Evolutionary conservation across 176 grass and related monocot species (phyloP).

Genomic region (Microstegium vimineum): DNA sequence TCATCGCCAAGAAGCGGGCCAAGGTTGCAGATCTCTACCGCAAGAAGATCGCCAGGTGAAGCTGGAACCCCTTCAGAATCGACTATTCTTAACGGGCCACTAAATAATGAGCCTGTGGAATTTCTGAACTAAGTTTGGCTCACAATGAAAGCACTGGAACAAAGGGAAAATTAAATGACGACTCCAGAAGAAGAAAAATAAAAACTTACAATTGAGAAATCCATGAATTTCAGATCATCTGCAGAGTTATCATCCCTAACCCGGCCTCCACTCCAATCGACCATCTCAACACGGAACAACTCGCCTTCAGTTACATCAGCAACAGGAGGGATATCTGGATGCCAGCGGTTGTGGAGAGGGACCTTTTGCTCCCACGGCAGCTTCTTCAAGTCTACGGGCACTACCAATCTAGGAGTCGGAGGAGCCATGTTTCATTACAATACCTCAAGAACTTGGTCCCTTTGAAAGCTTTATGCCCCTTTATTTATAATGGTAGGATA

Average conservation of each 20-base stretch:
- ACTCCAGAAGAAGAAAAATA: slow-evolving; percentile 4
- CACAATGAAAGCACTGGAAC: not conserved
- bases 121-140: slow-evolving; percentile 8
- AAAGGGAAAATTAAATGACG: not conserved
- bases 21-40: slow-evolving; percentile 83
- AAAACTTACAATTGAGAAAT: slow-evolving; percentile 55
- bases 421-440: slow-evolving; percentile 55
- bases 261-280: slow-evolving; percentile 66
- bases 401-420: slow-evolving; percentile 59
- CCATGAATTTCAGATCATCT: slow-evolving; percentile 69
- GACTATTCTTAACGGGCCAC: slow-evolving; percentile 72
- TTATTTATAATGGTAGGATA: slow-evolving; percentile 10
- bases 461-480: slow-evolving; percentile 2
- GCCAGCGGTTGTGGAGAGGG: slow-evolving; percentile 86
- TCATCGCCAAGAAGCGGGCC: slow-evolving; percentile 80
- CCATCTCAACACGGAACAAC: slow-evolving; percentile 82
- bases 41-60: slow-evolving; percentile 80
- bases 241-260: slow-evolving; percentile 69
- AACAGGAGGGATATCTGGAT: slow-evolving; percentile 75
- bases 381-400: slow-evolving; percentile 78
- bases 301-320: slow-evolving; percentile 82
- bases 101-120: slow-evolving; percentile 79
- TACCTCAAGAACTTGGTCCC: slow-evolving; percentile 4
- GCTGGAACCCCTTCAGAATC: slow-evolving; percentile 75
- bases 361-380: slow-evolving; percentile 72